Base-by-base conservation (phyloP, 495 filamentous ascomycete genomes). In the Penicillium nucicola region DNA sequence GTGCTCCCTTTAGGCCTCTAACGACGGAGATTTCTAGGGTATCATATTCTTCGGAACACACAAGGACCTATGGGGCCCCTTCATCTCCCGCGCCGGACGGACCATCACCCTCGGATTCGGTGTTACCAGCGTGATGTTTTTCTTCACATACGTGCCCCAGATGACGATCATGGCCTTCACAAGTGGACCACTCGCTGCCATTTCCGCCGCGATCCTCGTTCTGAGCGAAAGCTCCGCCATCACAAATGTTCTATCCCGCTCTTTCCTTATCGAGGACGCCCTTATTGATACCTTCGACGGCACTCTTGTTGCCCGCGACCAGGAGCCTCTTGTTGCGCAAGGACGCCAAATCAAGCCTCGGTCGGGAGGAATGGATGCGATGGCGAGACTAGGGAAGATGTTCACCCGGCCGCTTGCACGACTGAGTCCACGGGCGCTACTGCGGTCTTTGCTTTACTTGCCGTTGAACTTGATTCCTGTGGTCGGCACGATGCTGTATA, bases 201-300 rank as follows among this genome's bases (percentile, higher is more conserved):
- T 95, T 42, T 87, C 85, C 4, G 87, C 92, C 0, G 77, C 83
- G 0, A 64, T 96, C 3, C 80, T 97, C 17, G 83, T 91, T 12
- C 81, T 97, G 28, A 86, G 76, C 62, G 92, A 98, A 63, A 86
- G 83, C 61, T 87, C 89, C 0, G 86, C 86, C 2, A 75, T 98
- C 46, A 84, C 91, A 34, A 86, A 79, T 33, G 58, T 91, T 35
- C 58, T 96, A 30, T 83, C 87, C 14, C 84, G 84, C 43, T 84
- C 82, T 32, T 92, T 90, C 50, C 61, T 96, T 46, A 77, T 95
- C 18, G 82, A 88, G 44, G 88, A 90, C 35, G 85, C 87, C 0
- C 76, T 97, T 5, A 71, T 93, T 18, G 92, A 98, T 63, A 93
- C 89, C 3, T 98, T 98, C 56, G 93, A 98, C 61, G 90, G 86